Conservation (phyloP, 2,329 filamentous ascomycete genomes). For the Cladosporium sp. region DNA sequence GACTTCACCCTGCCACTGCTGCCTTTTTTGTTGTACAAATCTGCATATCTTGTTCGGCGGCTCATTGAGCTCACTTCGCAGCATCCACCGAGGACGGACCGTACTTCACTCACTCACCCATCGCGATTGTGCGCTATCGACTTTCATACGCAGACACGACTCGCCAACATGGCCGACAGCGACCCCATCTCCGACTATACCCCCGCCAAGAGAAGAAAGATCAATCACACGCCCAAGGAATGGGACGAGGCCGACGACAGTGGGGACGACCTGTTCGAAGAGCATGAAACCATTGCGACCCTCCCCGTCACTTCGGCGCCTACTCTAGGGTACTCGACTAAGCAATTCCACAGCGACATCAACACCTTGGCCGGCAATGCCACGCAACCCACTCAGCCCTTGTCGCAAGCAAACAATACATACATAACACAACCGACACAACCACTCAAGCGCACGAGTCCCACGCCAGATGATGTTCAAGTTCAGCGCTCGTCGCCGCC, state of each 20-base stretch:
- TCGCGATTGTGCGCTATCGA: slow-evolving; percentile 5
- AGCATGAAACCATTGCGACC: slow-evolving; percentile 53
- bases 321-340: slow-evolving; percentile 15
- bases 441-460: slow-evolving; percentile 47
- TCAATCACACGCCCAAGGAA: slow-evolving; percentile 24
- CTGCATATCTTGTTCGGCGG: not conserved
- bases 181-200: slow-evolving; percentile 39
- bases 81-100: not conserved
- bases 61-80: not conserved
- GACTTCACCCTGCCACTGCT: not conserved
- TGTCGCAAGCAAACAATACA: slow-evolving; percentile 33
- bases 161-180: slow-evolving; percentile 31
- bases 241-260: slow-evolving; percentile 45
- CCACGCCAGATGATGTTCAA: slow-evolving; percentile 58
- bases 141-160: not conserved
- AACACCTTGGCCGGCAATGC: slow-evolving; percentile 18
- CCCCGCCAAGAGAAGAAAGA: slow-evolving; percentile 37
- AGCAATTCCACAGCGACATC: slow-evolving; percentile 14
- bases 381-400: slow-evolving; percentile 63
- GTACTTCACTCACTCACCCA: not conserved
- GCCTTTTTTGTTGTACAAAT: not conserved
- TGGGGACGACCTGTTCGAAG: slow-evolving; percentile 52
- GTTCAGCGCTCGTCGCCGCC: slow-evolving; percentile 83
- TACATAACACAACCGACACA: slow-evolving; percentile 62
- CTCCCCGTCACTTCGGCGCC: slow-evolving; percentile 10